Conservation (phyloP, 306 rosid genomes). For the Cicer yamashitae region DNA sequence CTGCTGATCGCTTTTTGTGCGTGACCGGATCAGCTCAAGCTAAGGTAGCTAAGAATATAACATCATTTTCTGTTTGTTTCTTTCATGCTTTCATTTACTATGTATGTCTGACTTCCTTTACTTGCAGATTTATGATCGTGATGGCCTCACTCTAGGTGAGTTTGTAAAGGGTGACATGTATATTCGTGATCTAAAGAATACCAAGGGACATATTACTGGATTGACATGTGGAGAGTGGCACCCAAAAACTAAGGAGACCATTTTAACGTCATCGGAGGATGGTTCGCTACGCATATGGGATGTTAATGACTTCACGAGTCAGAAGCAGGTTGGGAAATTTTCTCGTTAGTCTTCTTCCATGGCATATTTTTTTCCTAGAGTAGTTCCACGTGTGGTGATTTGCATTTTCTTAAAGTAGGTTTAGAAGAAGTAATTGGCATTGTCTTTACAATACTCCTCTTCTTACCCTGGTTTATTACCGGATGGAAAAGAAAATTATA, state of each 20-base stretch:
- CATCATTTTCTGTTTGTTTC: constrained; percentile 8
- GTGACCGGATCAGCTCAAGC: constrained; percentile 98
- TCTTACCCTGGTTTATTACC: constrained; percentile 12
- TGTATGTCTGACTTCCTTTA: constrained; percentile 1
- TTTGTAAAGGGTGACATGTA: constrained; percentile 96
- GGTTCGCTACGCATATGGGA: constrained; percentile 97
- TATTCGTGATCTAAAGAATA: constrained; percentile 93
- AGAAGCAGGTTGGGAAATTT: constrained; percentile 71
- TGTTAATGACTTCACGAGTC: constrained; percentile 92
- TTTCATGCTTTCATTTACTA: not conserved
- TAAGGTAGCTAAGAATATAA: constrained; percentile 55
- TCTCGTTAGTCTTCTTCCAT: constrained; percentile 26
- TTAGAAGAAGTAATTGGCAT: constrained; percentile 31
- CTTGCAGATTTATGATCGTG: constrained; percentile 92
- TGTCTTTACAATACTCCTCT: constrained; percentile 20
- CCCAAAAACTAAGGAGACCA: constrained; percentile 80
- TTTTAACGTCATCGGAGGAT: constrained; percentile 94
- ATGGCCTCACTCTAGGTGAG: constrained; percentile 94
- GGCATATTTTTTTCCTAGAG: constrained; percentile 15
- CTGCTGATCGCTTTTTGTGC: constrained; percentile 84
- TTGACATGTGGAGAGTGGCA: constrained; percentile 98
- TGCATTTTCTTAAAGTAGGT: not conserved
- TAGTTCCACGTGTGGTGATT: constrained; percentile 22
- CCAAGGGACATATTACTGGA: constrained; percentile 95
- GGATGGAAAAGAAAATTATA: not conserved